Evolutionary conservation across 306 rosid genomes (phyloP), one percentile per base, ranked within the genome.

Genomic region (Pyrus communis): DNA sequence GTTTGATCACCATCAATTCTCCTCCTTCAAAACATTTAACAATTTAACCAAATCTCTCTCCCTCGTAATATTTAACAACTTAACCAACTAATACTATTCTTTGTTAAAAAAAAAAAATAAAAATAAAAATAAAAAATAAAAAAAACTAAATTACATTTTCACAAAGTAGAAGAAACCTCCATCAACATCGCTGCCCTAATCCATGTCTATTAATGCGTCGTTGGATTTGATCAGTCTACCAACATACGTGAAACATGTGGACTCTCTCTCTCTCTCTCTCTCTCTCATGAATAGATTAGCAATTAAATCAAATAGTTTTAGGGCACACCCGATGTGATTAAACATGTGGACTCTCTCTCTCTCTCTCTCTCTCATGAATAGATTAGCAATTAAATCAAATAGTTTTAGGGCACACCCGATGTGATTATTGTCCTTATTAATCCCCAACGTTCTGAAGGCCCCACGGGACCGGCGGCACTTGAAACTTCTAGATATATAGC

Each of bases 401-500:
- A 2, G 67, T 63, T 27, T 40, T 22, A 67, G 78, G 79, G 80
- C 79, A 86, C 79, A 77, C 17, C 49, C 71, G 30, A 49, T 31
- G 66, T 78, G 42, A 57, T 57, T 59, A 82, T 72, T 82, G 57
- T 79, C 72, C 74, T 60, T 66, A 35, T 62, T 62, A 54, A 11
- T 55, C 45, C 63, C 72, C 52, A 79, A 86, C 83, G 80, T 86
- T 85, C 84, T 80, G 25, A 71, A 74, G 79, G 74, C 55, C 93
- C 86, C 89, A 83, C 82, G 46, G 80, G 72, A 74, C 74, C 78
- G 77, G 60, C 81, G 77, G 81, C 74, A 65, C 54, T 46, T 74
- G 81, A 86, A 89, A 81, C 77, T 85, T 86, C 84, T 78, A 77
- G 51, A 78, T 61, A 85, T 77, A 70, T 54, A 22, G 23, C 63